A percentile compares a stretch with the other conserved stretches of the same genome.
Evolutionary conservation across 2,329 filamentous ascomycete species (phyloP).

Genomic region (Aspergillus oerlinghausenensis): DNA sequence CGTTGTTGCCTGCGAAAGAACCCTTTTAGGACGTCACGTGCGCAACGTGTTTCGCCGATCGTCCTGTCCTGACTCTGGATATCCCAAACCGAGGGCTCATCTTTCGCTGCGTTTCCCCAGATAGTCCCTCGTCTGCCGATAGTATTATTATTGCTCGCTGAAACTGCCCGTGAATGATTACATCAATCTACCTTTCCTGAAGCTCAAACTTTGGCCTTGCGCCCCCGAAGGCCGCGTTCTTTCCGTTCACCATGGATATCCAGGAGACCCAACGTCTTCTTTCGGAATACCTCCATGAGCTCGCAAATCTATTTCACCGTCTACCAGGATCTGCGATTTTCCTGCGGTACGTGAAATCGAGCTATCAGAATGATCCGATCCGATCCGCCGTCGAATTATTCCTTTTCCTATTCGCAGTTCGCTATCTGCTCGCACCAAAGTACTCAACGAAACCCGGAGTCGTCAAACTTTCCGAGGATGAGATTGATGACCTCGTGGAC

Average conservation of each 20-base stretch:
- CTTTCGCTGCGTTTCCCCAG: not conserved
- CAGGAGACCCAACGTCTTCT: conserved; percentile 52
- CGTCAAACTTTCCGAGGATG: conserved; percentile 85
- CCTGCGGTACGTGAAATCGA: conserved; percentile 91
- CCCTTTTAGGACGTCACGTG: not conserved
- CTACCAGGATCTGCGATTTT: conserved; percentile 92
- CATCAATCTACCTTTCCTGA: conserved; percentile 18
- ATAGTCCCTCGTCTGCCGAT: conserved; percentile 1
- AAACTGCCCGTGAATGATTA: not conserved
- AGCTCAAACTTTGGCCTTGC: conserved; percentile 9
- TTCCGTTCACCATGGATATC: conserved; percentile 48
- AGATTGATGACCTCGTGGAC: conserved; percentile 94
- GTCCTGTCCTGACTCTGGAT: not conserved
- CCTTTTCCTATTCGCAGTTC: conserved; percentile 89
- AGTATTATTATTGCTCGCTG: not conserved
- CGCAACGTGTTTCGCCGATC: not conserved
- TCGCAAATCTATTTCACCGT: conserved; percentile 70
- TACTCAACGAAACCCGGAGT: conserved; percentile 92
- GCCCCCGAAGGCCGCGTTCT: conserved; percentile 4
- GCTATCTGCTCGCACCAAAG: conserved; percentile 84
- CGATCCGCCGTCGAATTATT: conserved; percentile 90
- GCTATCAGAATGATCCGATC: conserved; percentile 95
- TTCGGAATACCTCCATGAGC: conserved; percentile 51
- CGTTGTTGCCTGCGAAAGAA: not conserved
- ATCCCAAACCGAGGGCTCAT: not conserved